Percentiles rank a stretch among this genome's conserved stretches.
Conservation (phyloP, 108 stramenopile species). For the Fragilariopsis cylindrus region DNA sequence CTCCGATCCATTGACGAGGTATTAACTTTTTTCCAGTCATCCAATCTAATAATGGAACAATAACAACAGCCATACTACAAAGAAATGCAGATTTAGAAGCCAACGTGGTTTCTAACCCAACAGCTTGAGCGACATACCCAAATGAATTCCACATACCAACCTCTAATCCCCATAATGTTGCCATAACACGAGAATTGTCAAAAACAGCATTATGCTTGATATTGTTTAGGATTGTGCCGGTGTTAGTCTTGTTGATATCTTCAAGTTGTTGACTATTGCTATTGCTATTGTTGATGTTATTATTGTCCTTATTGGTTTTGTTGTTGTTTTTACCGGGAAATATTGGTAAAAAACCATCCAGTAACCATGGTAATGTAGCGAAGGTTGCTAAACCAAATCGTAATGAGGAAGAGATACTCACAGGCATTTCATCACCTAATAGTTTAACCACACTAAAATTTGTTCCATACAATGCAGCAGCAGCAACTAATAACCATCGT, state of each 20-base stretch:
- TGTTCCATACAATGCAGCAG: constrained; percentile 83
- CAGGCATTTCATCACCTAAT: constrained; percentile 62
- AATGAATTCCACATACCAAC: constrained; percentile 81
- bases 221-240: neutral
- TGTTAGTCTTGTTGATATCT: neutral
- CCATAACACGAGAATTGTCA: constrained; percentile 32
- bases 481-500: constrained; percentile 50
- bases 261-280: too few relatives aligned
- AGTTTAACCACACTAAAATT: constrained; percentile 82
- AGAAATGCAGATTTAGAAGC: constrained; percentile 91
- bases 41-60: constrained; percentile 86
- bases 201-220: neutral
- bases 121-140: constrained; percentile 90
- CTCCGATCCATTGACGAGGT: constrained; percentile 53
- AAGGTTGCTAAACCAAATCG: constrained; percentile 77
- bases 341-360: constrained; percentile 20
- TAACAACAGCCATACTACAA: constrained; percentile 89
- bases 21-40: constrained; percentile 53
- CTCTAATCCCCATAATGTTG: constrained; percentile 76
- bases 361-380: constrained; percentile 66
- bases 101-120: constrained; percentile 77
- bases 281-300: neutral
- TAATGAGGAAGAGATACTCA: constrained; percentile 58
- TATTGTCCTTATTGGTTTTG: neutral
- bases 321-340: neutral